These are phyloP conservation scores for Phoenix roebelenii DNA, from an alignment of 176 grass and related monocot species.

Conservation along the genomic window DNA sequence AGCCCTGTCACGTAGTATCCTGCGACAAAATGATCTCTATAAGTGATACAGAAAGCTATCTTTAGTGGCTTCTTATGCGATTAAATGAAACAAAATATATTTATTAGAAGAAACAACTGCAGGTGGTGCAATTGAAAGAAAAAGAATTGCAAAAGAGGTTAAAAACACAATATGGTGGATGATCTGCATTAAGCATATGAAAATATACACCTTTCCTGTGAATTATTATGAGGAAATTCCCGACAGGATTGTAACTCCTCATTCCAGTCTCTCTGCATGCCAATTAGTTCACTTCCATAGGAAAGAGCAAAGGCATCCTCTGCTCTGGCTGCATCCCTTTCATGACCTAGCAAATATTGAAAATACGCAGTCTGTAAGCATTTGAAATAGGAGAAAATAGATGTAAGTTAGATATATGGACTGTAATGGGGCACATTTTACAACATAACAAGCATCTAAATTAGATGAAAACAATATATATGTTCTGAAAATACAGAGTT, in stretches of 20 bases:
- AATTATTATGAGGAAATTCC: slow-evolving; percentile 83
- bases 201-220: slow-evolving; percentile 70
- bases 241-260: slow-evolving; percentile 92
- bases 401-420: too few relatives aligned
- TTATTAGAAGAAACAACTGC: too few relatives aligned
- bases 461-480: too few relatives aligned
- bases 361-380: neutral
- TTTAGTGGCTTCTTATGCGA: neutral
- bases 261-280: slow-evolving; percentile 99
- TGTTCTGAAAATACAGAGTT: too few relatives aligned
- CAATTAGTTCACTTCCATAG: slow-evolving; percentile 91
- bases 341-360: slow-evolving; percentile 48
- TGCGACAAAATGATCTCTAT: slow-evolving; percentile 17
- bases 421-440: too few relatives aligned
- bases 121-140: too few relatives aligned
- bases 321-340: slow-evolving; percentile 74
- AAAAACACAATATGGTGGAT: too few relatives aligned
- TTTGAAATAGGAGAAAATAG: neutral
- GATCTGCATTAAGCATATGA: neutral
- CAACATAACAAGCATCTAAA: too few relatives aligned
- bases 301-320: slow-evolving; percentile 74
- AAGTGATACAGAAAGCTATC: neutral
- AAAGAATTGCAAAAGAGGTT: too few relatives aligned
- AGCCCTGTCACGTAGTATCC: slow-evolving; percentile 91
- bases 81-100: neutral